phyloP scores from a whole-genome alignment of 371 early-diverging fungal species.

The Rhizomucor pusillus region DNA sequence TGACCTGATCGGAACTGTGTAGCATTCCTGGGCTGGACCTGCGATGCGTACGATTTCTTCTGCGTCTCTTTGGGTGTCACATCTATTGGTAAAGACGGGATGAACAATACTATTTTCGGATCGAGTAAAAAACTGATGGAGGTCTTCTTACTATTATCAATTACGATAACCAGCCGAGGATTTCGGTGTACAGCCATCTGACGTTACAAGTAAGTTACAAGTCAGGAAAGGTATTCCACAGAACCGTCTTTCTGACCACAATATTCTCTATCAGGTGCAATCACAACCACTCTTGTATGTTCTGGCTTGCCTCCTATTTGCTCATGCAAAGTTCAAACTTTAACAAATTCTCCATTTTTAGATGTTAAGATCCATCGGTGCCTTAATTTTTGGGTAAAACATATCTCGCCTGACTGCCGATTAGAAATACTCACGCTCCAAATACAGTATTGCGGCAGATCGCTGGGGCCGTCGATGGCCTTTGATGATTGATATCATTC shows the following conservation, averaged over 20 bases:
- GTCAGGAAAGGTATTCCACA: neutral
- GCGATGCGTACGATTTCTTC: conserved; percentile 77
- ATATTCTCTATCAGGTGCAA: conserved; percentile 26
- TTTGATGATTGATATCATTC: conserved; percentile 61
- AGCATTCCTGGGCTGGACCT: conserved; percentile 72
- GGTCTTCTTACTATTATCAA: conserved; percentile 8
- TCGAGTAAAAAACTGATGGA: neutral
- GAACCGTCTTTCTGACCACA: neutral
- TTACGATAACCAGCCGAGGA: conserved; percentile 41
- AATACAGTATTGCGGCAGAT: conserved; percentile 52
- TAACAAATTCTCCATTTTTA: conserved; percentile 9
- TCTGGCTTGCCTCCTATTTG: neutral
- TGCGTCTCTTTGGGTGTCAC: conserved; percentile 51
- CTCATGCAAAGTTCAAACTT: neutral
- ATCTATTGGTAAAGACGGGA: conserved; percentile 28
- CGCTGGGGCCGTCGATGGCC: conserved; percentile 68
- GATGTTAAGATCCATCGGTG: conserved; percentile 71
- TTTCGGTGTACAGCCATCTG: conserved; percentile 52
- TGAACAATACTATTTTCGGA: too few species aligned
- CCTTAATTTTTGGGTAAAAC: conserved; percentile 63
- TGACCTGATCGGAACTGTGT: neutral
- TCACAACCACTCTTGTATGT: conserved; percentile 40
- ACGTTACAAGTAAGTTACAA: conserved; percentile 45
- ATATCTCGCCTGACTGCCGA: neutral
- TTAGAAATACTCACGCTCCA: neutral